Evolutionary conservation across 371 early-diverging fungal genomes (phyloP), one percentile per base, ranked within the genome.

Genomic region (Capillidium rhysosporum): DNA sequence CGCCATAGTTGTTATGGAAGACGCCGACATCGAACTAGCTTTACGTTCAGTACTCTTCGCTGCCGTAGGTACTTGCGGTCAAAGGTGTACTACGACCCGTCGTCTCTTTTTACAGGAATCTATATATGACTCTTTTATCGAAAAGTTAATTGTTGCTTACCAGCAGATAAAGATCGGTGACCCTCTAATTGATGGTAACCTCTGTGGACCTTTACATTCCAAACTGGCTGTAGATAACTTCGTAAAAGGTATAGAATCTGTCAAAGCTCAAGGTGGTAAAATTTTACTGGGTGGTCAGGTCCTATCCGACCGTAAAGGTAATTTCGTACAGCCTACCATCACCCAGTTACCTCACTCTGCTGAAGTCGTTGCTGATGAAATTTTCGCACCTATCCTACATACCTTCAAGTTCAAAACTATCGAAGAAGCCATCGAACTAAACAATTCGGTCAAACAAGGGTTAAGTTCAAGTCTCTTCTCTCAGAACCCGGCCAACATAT

Each of bases 1-100:
- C 58, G 93, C 94, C 41, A 82, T 94, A 51, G 79, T 92, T 45
- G 90, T 89, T 39, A 84, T 82, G 63, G 80, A 82, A 24, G 94
- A 94, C 57, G 92, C 93, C n/a, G 91, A 95, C 62, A 57, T 92
- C 21, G 90, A 92, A 48, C 66, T 95, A 44, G 94, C 95, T 5
- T 71, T 92, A 9, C 78, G 89, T 38, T 77, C 90, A 10, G 78
- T 86, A 48, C 69, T 94, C 43, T 95, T 95, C 69, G 93, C 96
- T 16, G 92, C 96, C 18, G 95, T 94, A 7, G 96, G 96, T 38
- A 95, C 95, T 23, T 88, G 92, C 41, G 95, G 96, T 24, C 96
- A 95, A 68, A 71, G 96, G 30, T 94, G 96, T 67, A 95, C 96
- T 0, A 95, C 95, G 26, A 86, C 92, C 1, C 82, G 94, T 28